Conservation (phyloP, 768 basidiomycete species). For the Boletus patriciae region DNA sequence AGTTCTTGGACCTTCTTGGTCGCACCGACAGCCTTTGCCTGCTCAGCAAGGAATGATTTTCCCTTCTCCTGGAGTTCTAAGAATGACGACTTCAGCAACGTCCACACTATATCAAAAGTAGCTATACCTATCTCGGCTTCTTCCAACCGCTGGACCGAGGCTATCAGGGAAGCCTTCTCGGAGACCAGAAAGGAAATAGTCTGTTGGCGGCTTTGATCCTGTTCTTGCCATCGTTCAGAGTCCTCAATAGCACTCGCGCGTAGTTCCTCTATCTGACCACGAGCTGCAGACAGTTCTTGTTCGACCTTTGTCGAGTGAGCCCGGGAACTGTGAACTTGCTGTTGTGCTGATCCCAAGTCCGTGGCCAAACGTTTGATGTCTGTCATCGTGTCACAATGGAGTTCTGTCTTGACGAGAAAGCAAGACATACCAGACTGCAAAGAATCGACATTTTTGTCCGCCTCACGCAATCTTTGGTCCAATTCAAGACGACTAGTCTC, state of each 20-base stretch:
- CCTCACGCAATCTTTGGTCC: constrained; percentile 13
- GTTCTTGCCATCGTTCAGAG: constrained; percentile 27
- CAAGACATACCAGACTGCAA: constrained; percentile 24
- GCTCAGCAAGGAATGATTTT: constrained; percentile 44
- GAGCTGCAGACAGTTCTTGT: constrained; percentile 22
- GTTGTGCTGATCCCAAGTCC: constrained; percentile 20
- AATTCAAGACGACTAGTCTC: constrained; percentile 10
- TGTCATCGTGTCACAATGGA: constrained; percentile 24
- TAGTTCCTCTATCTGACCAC: constrained; percentile 19
- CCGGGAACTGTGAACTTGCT: constrained; percentile 8
- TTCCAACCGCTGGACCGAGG: constrained; percentile 59
- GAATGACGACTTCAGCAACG: constrained; percentile 1
- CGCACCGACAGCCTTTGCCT: constrained; percentile 39
- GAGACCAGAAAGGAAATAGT: constrained; percentile 77
- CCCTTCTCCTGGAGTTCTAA: constrained; percentile 48
- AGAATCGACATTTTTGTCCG: constrained; percentile 6
- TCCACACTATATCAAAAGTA: not conserved
- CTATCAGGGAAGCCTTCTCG: constrained; percentile 61
- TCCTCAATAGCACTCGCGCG: constrained; percentile 11
- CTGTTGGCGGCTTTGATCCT: constrained; percentile 60
- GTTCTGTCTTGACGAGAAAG: constrained; percentile 26
- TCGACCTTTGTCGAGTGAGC: constrained; percentile 19
- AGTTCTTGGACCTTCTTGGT: constrained; percentile 44
- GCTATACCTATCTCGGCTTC: constrained; percentile 61
- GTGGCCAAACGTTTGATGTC: constrained; percentile 20